Conservation (phyloP, 768 basidiomycete species). For the Boletus vermiculosoides region DNA sequence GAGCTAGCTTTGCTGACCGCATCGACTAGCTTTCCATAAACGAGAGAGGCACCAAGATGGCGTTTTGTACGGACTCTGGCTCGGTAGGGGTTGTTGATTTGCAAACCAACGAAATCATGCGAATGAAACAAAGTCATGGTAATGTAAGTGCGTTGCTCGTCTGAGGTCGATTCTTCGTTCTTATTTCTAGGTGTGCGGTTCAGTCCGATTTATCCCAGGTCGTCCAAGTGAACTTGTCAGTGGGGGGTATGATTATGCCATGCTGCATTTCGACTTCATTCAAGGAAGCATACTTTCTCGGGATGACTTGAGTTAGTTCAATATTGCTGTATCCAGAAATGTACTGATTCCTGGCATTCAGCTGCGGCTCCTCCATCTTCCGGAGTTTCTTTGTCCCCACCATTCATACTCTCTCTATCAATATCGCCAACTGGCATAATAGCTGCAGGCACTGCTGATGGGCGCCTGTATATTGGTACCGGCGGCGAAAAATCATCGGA, state of each 20-base stretch:
- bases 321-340: background rate
- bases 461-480: conserved; percentile 64
- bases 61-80: conserved; percentile 72
- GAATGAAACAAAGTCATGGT: conserved; percentile 61
- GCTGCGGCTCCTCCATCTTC: conserved; percentile 42
- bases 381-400: conserved; percentile 64
- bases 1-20: conserved; percentile 26
- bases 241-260: conserved; percentile 68
- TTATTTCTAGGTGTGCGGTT: conserved; percentile 60
- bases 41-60: conserved; percentile 49
- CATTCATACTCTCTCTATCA: conserved; percentile 66
- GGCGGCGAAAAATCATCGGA: conserved; percentile 55
- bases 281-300: conserved; percentile 58
- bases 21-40: conserved; percentile 64
- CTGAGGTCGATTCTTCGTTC: background rate
- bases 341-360: conserved; percentile 4
- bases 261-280: conserved; percentile 66
- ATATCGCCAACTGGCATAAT: conserved; percentile 58
- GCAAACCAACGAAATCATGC: conserved; percentile 42
- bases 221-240: conserved; percentile 72
- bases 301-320: conserved; percentile 52
- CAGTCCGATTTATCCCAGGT: conserved; percentile 68
- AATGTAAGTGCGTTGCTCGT: conserved; percentile 48
- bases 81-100: conserved; percentile 65
- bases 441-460: conserved; percentile 75